Percentiles rank a stretch among this genome's conserved stretches.
Conservation (phyloP, 305 asterid species). For the Solanum hybrid region DNA sequence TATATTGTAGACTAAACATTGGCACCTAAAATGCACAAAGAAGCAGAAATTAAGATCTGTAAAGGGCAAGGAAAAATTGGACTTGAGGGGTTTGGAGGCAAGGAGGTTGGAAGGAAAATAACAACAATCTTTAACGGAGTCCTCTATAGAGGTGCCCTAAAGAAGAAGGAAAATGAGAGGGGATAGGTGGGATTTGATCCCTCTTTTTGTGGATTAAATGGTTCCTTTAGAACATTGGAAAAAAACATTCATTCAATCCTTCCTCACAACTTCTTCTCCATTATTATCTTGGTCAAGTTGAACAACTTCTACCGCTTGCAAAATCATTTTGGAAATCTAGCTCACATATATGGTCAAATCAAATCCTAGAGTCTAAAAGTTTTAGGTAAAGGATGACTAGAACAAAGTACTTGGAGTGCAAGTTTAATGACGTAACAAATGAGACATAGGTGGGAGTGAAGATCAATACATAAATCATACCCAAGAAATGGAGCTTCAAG, state of each 20-base stretch:
- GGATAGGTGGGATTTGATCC: neutral
- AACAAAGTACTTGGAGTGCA: neutral
- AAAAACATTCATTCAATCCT: neutral
- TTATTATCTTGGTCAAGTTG: neutral
- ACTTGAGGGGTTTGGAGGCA: neutral
- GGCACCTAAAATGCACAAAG: neutral
- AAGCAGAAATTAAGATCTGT: neutral
- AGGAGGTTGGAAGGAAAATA: neutral
- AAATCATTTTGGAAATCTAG: neutral
- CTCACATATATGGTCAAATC: neutral
- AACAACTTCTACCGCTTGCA: neutral
- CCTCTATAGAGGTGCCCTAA: neutral
- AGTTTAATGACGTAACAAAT: neutral
- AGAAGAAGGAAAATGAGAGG: neutral
- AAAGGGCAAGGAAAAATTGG: neutral
- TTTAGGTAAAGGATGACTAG: neutral
- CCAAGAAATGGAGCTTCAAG: neutral
- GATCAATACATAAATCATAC: neutral
- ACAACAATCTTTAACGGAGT: neutral
- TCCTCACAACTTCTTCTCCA: neutral
- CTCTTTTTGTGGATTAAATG: neutral
- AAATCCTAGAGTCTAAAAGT: neutral
- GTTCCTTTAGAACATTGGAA: neutral
- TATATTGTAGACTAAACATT: neutral
- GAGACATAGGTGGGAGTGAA: neutral